These are phyloP conservation scores for Lipomyces spencermartinsiae DNA, from an alignment of 805 yeast genomes.

Conservation along the genomic window DNA sequence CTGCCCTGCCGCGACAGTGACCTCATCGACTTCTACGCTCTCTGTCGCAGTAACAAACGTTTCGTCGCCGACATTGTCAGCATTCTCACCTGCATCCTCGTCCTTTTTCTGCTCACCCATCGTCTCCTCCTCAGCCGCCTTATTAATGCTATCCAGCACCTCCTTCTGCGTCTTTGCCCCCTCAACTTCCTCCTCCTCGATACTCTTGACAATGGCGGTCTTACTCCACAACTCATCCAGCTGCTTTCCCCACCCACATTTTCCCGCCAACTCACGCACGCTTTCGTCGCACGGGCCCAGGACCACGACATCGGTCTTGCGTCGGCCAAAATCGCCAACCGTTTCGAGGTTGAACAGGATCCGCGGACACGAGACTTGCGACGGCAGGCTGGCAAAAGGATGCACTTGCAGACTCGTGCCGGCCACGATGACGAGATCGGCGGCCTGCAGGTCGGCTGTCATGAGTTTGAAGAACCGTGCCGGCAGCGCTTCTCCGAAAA, in stretches of 20 bases:
- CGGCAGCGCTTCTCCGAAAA: slow-evolving; percentile 91
- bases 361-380: slow-evolving; percentile 58
- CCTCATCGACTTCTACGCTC: slow-evolving; percentile 5
- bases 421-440: slow-evolving; percentile 81
- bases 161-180: slow-evolving; percentile 17
- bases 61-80: not conserved
- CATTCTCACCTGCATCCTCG: not conserved
- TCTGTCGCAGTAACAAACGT: slow-evolving; percentile 4
- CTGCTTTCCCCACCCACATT: slow-evolving; percentile 64
- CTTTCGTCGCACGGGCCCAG: slow-evolving; percentile 72
- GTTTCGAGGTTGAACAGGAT: slow-evolving; percentile 74
- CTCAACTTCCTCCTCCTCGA: slow-evolving; percentile 23
- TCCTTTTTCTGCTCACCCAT: slow-evolving; percentile 6
- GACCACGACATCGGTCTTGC: slow-evolving; percentile 66
- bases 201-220: slow-evolving; percentile 17
- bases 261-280: slow-evolving; percentile 58
- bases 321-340: slow-evolving; percentile 70
- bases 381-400: slow-evolving; percentile 87
- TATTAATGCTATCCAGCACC: slow-evolving; percentile 20
- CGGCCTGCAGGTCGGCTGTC: slow-evolving; percentile 61
- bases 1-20: not conserved
- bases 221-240: slow-evolving; percentile 25
- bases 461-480: slow-evolving; percentile 67
- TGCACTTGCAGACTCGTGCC: slow-evolving; percentile 90
- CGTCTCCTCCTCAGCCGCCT: slow-evolving; percentile 7